Base-by-base conservation (phyloP, 179 eudicot genomes). In the Beta lomatogona region DNA sequence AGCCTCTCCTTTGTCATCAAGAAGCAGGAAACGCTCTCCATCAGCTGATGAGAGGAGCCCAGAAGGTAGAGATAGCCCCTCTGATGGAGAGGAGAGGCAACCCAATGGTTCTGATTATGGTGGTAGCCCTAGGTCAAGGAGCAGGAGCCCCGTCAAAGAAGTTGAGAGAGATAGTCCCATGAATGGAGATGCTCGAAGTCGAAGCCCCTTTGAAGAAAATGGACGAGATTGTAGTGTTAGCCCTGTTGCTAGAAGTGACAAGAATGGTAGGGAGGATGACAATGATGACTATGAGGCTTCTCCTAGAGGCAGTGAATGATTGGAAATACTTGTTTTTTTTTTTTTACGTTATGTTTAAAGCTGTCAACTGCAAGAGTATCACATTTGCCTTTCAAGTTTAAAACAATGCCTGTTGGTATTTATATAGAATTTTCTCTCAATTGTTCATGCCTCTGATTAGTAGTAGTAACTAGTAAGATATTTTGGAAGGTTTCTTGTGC, bases 41-140 rank as follows among this genome's bases (percentile, higher is more conserved):
- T 83, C 93, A 50, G 96, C 98, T 48, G 95, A 87, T 25, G 94
- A 91, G 18, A 88, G 89, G 79, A 89, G 89, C 72, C 91, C 90
- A 9, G 80, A 82, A 25, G 90, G 83, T 73, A 87, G 90, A 80
- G 89, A 83, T 67, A 92, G 93, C 80, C 91, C 80, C 31, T 91
- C 99, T 45, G 93, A 92, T 36, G 80, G 83, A 81, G 89, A 78
- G 15, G 87, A 84, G 36, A 83, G 80, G 75, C 82, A 46, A 10
- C 77, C 87, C 7, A 88, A 88, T 77, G 90, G 90, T 21, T 85
- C 86, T 46, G 89, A 89, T 63, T 85, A 88, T 81, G 87, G 89
- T 28, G 88, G 83, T 22, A 94, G 95, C 82, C 93, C 97, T 15
- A 79, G 80, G 86, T 71, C 82, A 41, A 75, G 78, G 79, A 93